Evolutionary conservation across 108 stramenopile species (phyloP).

Genomic region (Craspedostauros australis): DNA sequence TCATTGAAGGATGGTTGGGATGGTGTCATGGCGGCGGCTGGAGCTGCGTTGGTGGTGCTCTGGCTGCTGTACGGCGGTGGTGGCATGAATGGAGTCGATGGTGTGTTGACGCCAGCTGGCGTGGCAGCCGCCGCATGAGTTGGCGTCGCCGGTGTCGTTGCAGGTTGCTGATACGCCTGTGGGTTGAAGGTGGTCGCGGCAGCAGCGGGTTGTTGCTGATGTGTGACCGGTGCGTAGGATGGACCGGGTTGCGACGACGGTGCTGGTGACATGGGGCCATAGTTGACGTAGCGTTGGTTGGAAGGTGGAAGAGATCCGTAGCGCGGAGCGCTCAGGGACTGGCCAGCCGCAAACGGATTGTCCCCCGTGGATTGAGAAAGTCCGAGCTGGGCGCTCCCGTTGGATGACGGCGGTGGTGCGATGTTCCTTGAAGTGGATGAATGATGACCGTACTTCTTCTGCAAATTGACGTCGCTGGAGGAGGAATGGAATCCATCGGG

Average conservation of each 20-base stretch:
- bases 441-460: slow-evolving; percentile 77
- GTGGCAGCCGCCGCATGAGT: neutral
- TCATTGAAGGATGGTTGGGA: neutral
- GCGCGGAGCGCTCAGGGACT: slow-evolving; percentile 5
- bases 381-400: slow-evolving; percentile 22
- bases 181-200: neutral
- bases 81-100: slow-evolving; percentile 19
- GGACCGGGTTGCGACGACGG: neutral
- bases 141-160: slow-evolving; percentile 4
- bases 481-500: slow-evolving; percentile 90
- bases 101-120: neutral
- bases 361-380: slow-evolving; percentile 19
- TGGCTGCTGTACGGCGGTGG: slow-evolving; percentile 28
- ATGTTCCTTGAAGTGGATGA: slow-evolving; percentile 5
- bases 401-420: slow-evolving; percentile 18
- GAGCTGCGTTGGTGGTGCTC: neutral
- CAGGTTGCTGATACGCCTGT: slow-evolving; percentile 8
- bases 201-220: slow-evolving; percentile 7
- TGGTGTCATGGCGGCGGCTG: neutral
- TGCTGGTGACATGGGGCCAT: slow-evolving; percentile 12
- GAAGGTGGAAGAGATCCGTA: neutral
- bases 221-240: neutral
- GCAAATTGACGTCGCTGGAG: slow-evolving; percentile 67
- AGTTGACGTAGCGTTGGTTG: slow-evolving; percentile 12
- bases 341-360: slow-evolving; percentile 33